phyloP scores from a whole-genome alignment of 768 basidiomycete genomes.

The Termitomyces sp. region DNA sequence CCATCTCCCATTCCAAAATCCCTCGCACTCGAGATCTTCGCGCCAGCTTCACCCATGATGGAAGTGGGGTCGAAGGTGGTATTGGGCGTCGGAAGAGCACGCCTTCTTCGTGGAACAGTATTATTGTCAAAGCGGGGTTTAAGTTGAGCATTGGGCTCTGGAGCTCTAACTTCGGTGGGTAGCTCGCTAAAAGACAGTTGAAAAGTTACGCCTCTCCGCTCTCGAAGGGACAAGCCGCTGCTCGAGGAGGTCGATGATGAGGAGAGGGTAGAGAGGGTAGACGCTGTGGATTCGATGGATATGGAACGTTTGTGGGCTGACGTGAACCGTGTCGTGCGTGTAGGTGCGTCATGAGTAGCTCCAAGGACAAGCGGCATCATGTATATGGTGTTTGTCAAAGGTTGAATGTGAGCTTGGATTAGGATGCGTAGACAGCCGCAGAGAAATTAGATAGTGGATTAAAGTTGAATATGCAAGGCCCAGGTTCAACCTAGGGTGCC shows the following conservation, averaged over 20 bases:
- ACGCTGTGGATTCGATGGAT: slow-evolving; percentile 10
- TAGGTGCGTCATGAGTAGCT: slow-evolving; percentile 4
- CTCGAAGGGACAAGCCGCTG: slow-evolving; percentile 5
- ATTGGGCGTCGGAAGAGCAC: slow-evolving; percentile 7
- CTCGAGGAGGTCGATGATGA: slow-evolving; percentile 4
- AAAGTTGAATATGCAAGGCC: not conserved
- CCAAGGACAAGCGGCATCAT: slow-evolving; percentile 5
- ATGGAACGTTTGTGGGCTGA: slow-evolving; percentile 9
- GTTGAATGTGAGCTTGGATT: not conserved
- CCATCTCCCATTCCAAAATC: slow-evolving; percentile 18
- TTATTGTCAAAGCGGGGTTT: not conserved
- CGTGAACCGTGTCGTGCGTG: not conserved
- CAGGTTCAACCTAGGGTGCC: not conserved
- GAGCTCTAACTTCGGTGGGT: not conserved
- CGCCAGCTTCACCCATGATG: slow-evolving; percentile 8
- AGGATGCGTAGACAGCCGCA: not conserved
- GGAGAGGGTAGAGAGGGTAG: slow-evolving; percentile 5
- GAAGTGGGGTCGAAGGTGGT: slow-evolving; percentile 2
- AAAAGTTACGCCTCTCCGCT: slow-evolving; percentile 15
- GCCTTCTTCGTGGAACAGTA: slow-evolving; percentile 12
- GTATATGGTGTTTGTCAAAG: not conserved
- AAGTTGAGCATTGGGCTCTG: not conserved
- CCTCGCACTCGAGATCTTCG: slow-evolving; percentile 11
- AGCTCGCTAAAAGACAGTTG: slow-evolving; percentile 5
- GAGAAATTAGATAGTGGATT: not conserved